phyloP scores from a whole-genome alignment of 2,329 filamentous ascomycete genomes.

The Trichoderma breve region DNA sequence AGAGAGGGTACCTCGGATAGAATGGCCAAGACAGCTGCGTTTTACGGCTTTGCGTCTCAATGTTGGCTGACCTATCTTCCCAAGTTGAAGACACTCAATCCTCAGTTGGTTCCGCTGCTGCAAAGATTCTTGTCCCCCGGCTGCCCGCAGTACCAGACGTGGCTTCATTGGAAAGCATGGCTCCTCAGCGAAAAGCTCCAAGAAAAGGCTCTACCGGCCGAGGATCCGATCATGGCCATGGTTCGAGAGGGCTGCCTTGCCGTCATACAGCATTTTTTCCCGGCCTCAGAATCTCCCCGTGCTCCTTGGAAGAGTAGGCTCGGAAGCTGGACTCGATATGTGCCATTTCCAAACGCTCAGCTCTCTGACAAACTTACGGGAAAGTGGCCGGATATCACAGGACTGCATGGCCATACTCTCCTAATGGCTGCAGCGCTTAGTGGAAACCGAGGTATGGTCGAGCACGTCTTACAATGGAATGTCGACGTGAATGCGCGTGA shows the following conservation, averaged over 20 bases:
- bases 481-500: constrained; percentile 22
- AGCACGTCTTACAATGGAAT: constrained; percentile 20
- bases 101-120: constrained; percentile 19
- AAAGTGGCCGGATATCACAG: constrained; percentile 1
- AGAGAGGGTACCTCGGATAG: neutral
- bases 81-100: constrained; percentile 13
- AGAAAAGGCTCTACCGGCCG: neutral
- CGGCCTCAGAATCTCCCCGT: neutral
- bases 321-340: neutral
- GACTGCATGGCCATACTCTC: constrained; percentile 4
- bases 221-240: constrained; percentile 12
- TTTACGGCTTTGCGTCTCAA: constrained; percentile 24
- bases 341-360: neutral
- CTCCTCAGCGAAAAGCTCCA: neutral
- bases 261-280: constrained; percentile 14
- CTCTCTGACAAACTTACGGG: neutral
- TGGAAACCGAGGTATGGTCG: constrained; percentile 20
- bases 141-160: constrained; percentile 23
- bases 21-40: constrained; percentile 6
- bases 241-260: constrained; percentile 14
- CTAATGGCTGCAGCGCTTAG: constrained; percentile 24
- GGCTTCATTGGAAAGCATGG: constrained; percentile 19
- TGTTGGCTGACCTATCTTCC: constrained; percentile 22
- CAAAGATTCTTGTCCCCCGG: constrained; percentile 17
- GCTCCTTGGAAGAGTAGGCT: neutral